These are phyloP conservation scores for Cutaneotrichosporon mucoides DNA, from an alignment of 1,284 basidiomycete species.

Conservation along the genomic window DNA sequence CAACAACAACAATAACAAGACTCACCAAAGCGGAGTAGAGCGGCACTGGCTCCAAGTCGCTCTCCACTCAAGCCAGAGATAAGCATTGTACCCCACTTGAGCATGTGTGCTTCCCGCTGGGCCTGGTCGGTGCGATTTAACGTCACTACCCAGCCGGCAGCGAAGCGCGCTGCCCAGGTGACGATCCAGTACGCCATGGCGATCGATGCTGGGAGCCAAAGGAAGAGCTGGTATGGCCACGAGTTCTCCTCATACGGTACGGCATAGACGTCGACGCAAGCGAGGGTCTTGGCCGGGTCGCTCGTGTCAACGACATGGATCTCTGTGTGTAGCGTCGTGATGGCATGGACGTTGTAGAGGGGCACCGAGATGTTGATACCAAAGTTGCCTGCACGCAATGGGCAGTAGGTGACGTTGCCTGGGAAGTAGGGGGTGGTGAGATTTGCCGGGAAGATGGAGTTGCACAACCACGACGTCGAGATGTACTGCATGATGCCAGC, in stretches of 20 bases:
- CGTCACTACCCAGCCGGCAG: slow-evolving; percentile 66
- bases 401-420: slow-evolving; percentile 63
- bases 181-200: slow-evolving; percentile 76
- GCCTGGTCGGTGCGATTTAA: slow-evolving; percentile 19
- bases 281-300: slow-evolving; percentile 61
- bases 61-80: slow-evolving; percentile 92
- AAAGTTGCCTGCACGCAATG: slow-evolving; percentile 62
- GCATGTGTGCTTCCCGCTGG: slow-evolving; percentile 35
- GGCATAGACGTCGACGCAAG: slow-evolving; percentile 73
- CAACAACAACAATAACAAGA: slow-evolving; percentile 11
- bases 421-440: slow-evolving; percentile 51
- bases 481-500: slow-evolving; percentile 70
- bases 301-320: slow-evolving; percentile 85
- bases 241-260: slow-evolving; percentile 66
- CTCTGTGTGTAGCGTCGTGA: slow-evolving; percentile 78
- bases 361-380: slow-evolving; percentile 75
- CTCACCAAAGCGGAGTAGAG: slow-evolving; percentile 81
- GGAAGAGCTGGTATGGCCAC: slow-evolving; percentile 69
- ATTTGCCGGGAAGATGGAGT: slow-evolving; percentile 65
- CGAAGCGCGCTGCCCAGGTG: slow-evolving; percentile 70
- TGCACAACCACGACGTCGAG: slow-evolving; percentile 69
- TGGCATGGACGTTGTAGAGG: slow-evolving; percentile 63
- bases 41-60: slow-evolving; percentile 74
- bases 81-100: slow-evolving; percentile 72
- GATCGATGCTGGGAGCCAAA: slow-evolving; percentile 75